phyloP scores from a whole-genome alignment of 1,139 yeast genomes.

The Kurtzmaniella quercitrusa region DNA sequence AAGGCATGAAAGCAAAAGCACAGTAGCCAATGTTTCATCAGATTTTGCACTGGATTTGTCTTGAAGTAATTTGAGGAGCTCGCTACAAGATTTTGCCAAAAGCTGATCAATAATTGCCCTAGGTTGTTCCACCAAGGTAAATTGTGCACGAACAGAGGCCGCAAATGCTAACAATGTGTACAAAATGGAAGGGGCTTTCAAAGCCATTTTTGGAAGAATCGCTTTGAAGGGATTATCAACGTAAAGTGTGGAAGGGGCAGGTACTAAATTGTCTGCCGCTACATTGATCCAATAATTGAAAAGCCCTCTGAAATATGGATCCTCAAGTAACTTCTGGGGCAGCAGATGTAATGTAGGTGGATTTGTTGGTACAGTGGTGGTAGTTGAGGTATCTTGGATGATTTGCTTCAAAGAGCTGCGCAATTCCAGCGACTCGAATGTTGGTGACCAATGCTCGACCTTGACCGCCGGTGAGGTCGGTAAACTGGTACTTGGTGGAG shows the following conservation, averaged over 20 bases:
- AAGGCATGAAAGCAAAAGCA: constrained; percentile 58
- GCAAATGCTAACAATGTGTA: constrained; percentile 67
- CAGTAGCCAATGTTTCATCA: constrained; percentile 65
- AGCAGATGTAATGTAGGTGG: constrained; percentile 40
- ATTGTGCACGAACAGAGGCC: constrained; percentile 45
- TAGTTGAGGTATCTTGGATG: not conserved
- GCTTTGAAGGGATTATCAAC: constrained; percentile 65
- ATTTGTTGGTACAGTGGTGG: constrained; percentile 18
- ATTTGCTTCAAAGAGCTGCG: not conserved
- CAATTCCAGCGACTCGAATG: not conserved
- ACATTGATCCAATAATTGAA: constrained; percentile 63
- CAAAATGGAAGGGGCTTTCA: constrained; percentile 55
- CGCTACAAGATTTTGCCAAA: constrained; percentile 53
- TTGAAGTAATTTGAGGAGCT: constrained; percentile 48
- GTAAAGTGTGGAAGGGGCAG: constrained; percentile 59
- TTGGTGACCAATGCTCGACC: not conserved
- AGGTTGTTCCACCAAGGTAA: constrained; percentile 34
- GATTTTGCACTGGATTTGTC: constrained; percentile 54
- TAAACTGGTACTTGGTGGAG: constrained; percentile 7
- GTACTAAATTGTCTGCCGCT: constrained; percentile 62
- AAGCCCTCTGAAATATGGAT: constrained; percentile 55
- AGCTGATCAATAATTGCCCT: constrained; percentile 46
- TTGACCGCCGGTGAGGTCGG: not conserved
- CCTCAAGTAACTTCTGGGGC: constrained; percentile 55
- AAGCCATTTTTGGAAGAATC: constrained; percentile 66